Evolutionary conservation across 1,284 basidiomycete genomes (phyloP).

Genomic region (Entoloma clypeatum): DNA sequence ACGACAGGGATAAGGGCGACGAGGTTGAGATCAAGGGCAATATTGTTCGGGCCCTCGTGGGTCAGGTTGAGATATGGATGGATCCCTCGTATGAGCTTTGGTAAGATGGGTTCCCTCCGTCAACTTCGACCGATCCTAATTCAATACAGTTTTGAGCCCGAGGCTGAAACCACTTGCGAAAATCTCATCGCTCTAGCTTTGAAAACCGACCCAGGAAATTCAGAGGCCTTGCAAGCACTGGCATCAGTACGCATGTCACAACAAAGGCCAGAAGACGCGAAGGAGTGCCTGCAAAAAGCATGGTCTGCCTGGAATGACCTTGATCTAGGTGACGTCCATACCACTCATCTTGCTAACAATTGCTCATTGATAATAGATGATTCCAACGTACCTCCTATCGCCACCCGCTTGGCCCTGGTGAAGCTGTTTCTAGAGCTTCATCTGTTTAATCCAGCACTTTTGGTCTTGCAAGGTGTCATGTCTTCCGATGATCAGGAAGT

Average conservation of each 20-base stretch:
- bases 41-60: slow-evolving; percentile 81
- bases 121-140: background rate
- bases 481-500: slow-evolving; percentile 84
- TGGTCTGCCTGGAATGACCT: slow-evolving; percentile 76
- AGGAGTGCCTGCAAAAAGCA: slow-evolving; percentile 62
- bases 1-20: slow-evolving; percentile 40
- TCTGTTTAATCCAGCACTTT: slow-evolving; percentile 66
- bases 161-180: slow-evolving; percentile 81
- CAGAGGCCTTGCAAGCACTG: slow-evolving; percentile 78
- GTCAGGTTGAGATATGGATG: slow-evolving; percentile 97
- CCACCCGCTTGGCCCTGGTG: slow-evolving; percentile 71
- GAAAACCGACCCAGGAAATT: slow-evolving; percentile 71
- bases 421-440: slow-evolving; percentile 82
- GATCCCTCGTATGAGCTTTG: slow-evolving; percentile 85
- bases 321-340: slow-evolving; percentile 52
- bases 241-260: slow-evolving; percentile 91
- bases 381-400: slow-evolving; percentile 68
- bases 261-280: slow-evolving; percentile 76
- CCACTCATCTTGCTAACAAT: background rate
- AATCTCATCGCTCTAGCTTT: slow-evolving; percentile 70
- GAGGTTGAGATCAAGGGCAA: slow-evolving; percentile 67
- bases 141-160: slow-evolving; percentile 67
- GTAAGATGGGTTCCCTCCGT: slow-evolving; percentile 41
- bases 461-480: slow-evolving; percentile 78
- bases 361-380: slow-evolving; percentile 47